Evolutionary conservation across 306 rosid genomes (phyloP), one percentile per base, ranked within the genome.

Genomic region (Purshia tridentata): DNA sequence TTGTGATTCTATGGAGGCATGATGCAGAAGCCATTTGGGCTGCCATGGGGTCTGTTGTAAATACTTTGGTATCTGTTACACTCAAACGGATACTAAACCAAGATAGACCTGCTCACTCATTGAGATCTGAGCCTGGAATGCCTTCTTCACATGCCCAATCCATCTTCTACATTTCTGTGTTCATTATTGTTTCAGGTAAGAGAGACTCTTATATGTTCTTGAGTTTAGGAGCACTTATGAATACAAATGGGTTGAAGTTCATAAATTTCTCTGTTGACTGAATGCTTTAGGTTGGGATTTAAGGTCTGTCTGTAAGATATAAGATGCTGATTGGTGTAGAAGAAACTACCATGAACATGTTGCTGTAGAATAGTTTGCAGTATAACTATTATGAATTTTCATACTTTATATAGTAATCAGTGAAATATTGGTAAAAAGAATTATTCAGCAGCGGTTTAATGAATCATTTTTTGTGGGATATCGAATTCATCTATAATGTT

Each of bases 61-160:
- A 94, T 76, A 72, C 83, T 4, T 1, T 78, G 8, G 83, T 91
- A 58, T 88, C 96, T 72, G 6, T 85, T 8, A 37, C 13, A 6
- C 91, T 94, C 29, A 94, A 94, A 79, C 72, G 37, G 63, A 68
- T 91, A 67, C 70, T 94, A 40, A 94, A 94, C 82, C 98, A 94
- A 79, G 94, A 91, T 70, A 87, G 97, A 40, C 98, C 97, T 49
- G 54, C 72, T 77, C 67, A 95, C 65, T 63, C 82, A 44, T 9
- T 81, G 69, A 87, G 83, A 88, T 81, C 96, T 10, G 98, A 86
- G 78, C 98, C 96, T 18, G 98, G 97, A 76, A 91, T 94, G 98
- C 98, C 98, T 5, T 94, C 98, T 60, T 81, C 98, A 16, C 98
- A 94, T 58, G 82, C 91, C 37, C 97, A 91, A 66, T 86, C 89